Evolutionary conservation across 164 flowering plant species (phyloP), one percentile per base, ranked within the genome.

Genomic region (Chloranthus sessilifolius): DNA sequence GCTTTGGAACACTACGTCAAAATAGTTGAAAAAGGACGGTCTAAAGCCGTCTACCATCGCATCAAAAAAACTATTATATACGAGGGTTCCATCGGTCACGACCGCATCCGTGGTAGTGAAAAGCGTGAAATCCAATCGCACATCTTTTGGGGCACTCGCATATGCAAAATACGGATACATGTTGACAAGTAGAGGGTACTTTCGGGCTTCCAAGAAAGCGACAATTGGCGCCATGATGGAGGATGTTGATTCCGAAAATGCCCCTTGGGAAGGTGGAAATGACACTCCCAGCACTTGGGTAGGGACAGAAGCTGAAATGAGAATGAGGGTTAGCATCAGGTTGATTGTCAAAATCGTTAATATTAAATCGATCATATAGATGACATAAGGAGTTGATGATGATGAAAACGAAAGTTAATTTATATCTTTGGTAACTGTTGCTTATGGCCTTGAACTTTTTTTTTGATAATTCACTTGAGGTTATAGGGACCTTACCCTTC

Each of bases 191-290:
- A 74, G 65, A 0, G 72, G 66, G 0, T 63, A 19, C 0, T 47
- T 20, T 1, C 44, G 26, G 7, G 12, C 25, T 0, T 65, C 34
- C 7, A 66, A 34, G 19, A 62, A 60, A 5, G 7, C 0, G 3
- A 61, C 38, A 3, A 70, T 45, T 16, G 28, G 45, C 0, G 2
- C 23, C 59, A 69, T 36, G 14, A 1, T 21, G 0, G 16, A 7
- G 8, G 7, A 0, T 1, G 46, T 43, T 12, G 38, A 54, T 0
- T 9, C 16, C 0, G 58, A 11, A 39, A 77, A 77, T 4, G 22
- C 53, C n/a, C 67, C 68, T 0, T 9, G 37, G 9, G 82, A 77
- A 1, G 82, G 79, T 1, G 76, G 62, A 31, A n/a, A 64, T 1
- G 71, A 64, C 8, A 42, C 22, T 2, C 49, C 68, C 12, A 71